Conservation (phyloP, 805 yeast species). For the Millerozyma acaciae region DNA sequence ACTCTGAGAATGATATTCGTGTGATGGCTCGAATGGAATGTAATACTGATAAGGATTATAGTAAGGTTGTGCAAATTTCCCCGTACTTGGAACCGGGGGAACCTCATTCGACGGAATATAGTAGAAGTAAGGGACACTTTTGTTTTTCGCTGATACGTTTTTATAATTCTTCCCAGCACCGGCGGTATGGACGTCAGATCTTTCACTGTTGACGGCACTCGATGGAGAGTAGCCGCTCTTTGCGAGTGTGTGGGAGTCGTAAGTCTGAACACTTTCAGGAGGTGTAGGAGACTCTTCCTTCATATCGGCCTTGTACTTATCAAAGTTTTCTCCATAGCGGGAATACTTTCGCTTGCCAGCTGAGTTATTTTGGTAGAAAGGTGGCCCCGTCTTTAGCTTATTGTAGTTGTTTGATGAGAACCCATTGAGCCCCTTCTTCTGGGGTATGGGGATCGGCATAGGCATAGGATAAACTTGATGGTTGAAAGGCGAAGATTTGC, state of each 20-base stretch:
- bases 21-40: constrained; percentile 17
- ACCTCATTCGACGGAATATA: constrained; percentile 15
- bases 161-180: constrained; percentile 1
- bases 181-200: constrained; percentile 6
- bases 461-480: constrained; percentile 7
- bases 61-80: constrained; percentile 17
- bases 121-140: constrained; percentile 13
- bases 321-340: constrained; percentile 1
- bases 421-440: constrained; percentile 10
- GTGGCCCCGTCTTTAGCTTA: not conserved
- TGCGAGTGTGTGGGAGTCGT: constrained; percentile 7
- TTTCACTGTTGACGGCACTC: constrained; percentile 11
- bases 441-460: constrained; percentile 2
- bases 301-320: constrained; percentile 2
- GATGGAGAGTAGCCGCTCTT: constrained; percentile 11
- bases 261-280: constrained; percentile 10
- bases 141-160: constrained; percentile 2
- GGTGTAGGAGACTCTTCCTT: constrained; percentile 9
- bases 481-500: constrained; percentile 3
- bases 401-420: constrained; percentile 11
- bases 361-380: not conserved
- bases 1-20: constrained; percentile 2
- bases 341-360: not conserved
- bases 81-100: constrained; percentile 9
- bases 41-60: constrained; percentile 26